These are phyloP conservation scores for Luffa acutangula DNA, from an alignment of 306 rosid species.

Conservation along the genomic window DNA sequence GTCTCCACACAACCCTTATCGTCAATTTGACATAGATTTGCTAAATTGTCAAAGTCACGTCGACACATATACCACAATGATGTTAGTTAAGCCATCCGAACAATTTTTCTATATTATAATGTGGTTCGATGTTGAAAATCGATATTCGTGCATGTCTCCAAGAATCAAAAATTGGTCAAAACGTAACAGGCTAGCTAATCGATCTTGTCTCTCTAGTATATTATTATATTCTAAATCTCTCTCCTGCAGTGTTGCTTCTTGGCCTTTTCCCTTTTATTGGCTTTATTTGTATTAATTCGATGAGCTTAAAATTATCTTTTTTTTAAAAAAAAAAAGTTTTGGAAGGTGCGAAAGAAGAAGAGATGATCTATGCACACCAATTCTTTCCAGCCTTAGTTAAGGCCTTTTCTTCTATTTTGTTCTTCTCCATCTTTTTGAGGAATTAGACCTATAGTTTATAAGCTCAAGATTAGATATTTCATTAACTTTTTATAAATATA, in stretches of 20 bases:
- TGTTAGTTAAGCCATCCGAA: background rate
- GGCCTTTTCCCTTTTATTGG: background rate
- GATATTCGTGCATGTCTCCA: background rate
- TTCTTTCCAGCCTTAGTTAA: background rate
- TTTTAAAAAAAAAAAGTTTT: background rate
- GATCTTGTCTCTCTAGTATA: background rate
- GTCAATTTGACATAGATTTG: too few species aligned
- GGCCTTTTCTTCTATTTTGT: background rate
- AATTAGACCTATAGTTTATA: background rate
- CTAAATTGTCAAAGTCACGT: background rate
- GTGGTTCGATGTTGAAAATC: background rate
- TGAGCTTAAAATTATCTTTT: background rate
- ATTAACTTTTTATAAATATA: too few species aligned
- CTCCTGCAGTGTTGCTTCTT: background rate
- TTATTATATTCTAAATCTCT: background rate
- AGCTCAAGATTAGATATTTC: too few species aligned
- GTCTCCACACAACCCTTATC: too few species aligned
- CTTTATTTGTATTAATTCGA: background rate
- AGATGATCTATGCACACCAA: background rate
- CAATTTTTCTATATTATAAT: background rate
- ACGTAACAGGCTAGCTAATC: background rate
- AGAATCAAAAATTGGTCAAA: background rate
- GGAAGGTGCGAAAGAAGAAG: background rate
- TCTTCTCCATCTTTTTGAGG: background rate
- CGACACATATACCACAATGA: background rate